phyloP scores from a whole-genome alignment of 169 alveolate species.

The Plasmodium reichenowi region DNA sequence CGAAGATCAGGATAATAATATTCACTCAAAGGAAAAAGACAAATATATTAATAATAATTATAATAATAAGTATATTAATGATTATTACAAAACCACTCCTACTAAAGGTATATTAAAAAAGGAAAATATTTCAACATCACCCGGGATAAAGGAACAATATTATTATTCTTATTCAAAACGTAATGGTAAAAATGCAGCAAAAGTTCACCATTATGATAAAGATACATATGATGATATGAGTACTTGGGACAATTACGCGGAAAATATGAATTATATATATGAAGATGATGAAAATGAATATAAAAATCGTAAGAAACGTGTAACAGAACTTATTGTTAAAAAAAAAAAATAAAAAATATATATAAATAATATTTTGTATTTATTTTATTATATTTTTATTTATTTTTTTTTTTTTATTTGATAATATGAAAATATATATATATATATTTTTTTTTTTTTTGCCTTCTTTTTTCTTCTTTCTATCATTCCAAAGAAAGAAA shows the following conservation, averaged over 20 bases:
- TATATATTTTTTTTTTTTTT: too few species aligned
- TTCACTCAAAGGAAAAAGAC: neutral
- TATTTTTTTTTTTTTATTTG: neutral
- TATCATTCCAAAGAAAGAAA: too few species aligned
- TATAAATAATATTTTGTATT: conserved; percentile 16
- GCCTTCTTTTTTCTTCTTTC: too few species aligned
- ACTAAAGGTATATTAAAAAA: conserved; percentile 9
- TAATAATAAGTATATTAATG: conserved; percentile 12
- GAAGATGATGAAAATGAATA: conserved; percentile 14
- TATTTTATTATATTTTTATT: neutral
- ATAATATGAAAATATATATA: neutral
- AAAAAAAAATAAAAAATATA: conserved; percentile 1
- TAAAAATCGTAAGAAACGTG: neutral
- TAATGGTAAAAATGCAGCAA: conserved; percentile 14
- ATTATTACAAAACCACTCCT: conserved; percentile 7
- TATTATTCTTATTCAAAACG: conserved; percentile 64
- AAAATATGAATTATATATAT: conserved; percentile 55
- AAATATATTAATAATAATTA: neutral
- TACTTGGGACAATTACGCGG: conserved; percentile 7
- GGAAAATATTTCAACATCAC: conserved; percentile 7
- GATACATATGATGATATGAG: neutral
- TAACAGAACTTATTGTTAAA: conserved; percentile 63
- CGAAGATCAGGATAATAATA: conserved; percentile 13
- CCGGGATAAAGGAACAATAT: conserved; percentile 27
- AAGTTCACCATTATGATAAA: neutral